Evolutionary conservation across 139 green algal genomes (phyloP).

Genomic region (Coelastrella sp.): DNA sequence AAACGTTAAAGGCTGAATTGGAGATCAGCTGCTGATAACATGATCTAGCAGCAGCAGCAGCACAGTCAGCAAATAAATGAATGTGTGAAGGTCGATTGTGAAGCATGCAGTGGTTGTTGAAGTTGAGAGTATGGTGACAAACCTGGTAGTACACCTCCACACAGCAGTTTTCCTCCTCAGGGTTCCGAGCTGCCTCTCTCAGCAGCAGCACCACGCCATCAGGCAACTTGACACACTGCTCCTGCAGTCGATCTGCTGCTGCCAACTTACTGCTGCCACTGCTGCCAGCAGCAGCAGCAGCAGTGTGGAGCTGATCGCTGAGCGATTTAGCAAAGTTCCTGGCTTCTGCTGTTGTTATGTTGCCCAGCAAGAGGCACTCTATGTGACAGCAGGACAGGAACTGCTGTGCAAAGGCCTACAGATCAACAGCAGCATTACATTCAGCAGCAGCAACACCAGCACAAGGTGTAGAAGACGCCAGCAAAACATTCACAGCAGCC

Average conservation of each 20-base stretch:
- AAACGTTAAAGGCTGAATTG: too few relatives aligned
- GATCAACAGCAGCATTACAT: too few relatives aligned
- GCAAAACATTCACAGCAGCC: too few relatives aligned
- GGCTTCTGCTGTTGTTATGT: slow-evolving; percentile 75
- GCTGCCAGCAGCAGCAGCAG: too few relatives aligned
- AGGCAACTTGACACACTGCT: slow-evolving; percentile 67
- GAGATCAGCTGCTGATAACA: too few relatives aligned
- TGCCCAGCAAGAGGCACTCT: slow-evolving; percentile 87
- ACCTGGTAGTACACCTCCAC: slow-evolving; percentile 89
- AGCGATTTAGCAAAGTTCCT: slow-evolving; percentile 35
- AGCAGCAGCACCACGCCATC: slow-evolving; percentile 39
- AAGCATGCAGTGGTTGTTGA: too few relatives aligned
- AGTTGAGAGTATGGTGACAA: background rate
- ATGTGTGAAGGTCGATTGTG: too few relatives aligned
- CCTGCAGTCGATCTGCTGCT: slow-evolving; percentile 46
- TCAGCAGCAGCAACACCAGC: too few relatives aligned
- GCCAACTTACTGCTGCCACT: slow-evolving; percentile 50
- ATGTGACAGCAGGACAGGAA: slow-evolving; percentile 76
- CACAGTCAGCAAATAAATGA: too few relatives aligned
- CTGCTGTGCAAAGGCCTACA: slow-evolving; percentile 3
- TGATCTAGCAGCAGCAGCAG: too few relatives aligned
- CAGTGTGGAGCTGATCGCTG: background rate
- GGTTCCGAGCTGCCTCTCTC: slow-evolving; percentile 71
- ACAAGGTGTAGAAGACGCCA: too few relatives aligned
- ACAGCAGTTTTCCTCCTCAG: slow-evolving; percentile 85